These are phyloP conservation scores for Schwanniomyces pseudopolymorphus DNA, from an alignment of 805 yeast genomes.

Conservation along the genomic window DNA sequence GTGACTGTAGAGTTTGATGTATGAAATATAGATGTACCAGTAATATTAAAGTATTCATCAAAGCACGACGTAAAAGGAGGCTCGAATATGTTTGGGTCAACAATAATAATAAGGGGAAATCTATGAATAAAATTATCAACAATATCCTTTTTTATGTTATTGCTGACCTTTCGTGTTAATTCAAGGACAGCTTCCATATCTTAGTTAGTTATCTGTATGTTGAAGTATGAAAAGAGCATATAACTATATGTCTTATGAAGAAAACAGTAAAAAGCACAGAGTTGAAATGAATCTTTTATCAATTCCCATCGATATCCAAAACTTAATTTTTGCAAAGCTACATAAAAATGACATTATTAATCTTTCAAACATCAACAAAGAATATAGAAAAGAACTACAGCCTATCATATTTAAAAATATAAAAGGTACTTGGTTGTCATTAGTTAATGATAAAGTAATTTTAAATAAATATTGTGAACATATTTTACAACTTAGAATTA, in stretches of 20 bases:
- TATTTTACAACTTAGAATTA: constrained; percentile 22
- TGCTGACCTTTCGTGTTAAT: background rate
- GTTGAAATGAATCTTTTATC: constrained; percentile 3
- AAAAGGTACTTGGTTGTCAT: constrained; percentile 4
- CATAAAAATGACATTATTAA: constrained; percentile 2
- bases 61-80: constrained; percentile 26
- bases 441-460: constrained; percentile 4
- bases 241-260: background rate
- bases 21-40: background rate
- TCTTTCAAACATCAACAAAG: constrained; percentile 1
- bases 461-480: background rate
- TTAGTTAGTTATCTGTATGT: background rate
- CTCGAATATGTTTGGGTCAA: constrained; percentile 20
- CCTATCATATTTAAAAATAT: constrained; percentile 2
- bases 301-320: constrained; percentile 5
- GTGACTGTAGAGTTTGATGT: background rate
- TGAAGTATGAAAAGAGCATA: background rate
- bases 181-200: background rate
- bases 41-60: constrained; percentile 11
- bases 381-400: constrained; percentile 1
- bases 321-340: constrained; percentile 2
- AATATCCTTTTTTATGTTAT: constrained; percentile 1
- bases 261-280: background rate
- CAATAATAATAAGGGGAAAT: constrained; percentile 11
- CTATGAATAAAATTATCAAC: background rate